phyloP scores from a whole-genome alignment of 306 rosid genomes.

The Cucumis hystrix region DNA sequence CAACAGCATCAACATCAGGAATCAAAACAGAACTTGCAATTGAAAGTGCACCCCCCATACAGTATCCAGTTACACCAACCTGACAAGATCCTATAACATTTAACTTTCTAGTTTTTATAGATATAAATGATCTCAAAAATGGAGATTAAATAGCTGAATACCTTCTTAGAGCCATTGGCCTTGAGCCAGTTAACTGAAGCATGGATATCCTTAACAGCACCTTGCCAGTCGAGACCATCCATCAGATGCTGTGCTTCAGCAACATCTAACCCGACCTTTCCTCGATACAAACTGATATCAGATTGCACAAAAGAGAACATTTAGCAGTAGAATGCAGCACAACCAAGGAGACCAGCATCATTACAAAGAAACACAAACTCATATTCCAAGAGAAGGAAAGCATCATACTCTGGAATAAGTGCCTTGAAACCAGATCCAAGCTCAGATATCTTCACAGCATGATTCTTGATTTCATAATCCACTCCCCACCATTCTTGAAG shows the following conservation, averaged over 20 bases:
- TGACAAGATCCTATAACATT: conserved; percentile 5
- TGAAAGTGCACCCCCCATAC: conserved; percentile 98
- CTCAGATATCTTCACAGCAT: conserved; percentile 61
- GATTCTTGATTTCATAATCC: conserved; percentile 71
- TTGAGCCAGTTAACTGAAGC: conserved; percentile 93
- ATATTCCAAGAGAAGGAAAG: neutral
- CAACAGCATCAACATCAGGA: conserved; percentile 72
- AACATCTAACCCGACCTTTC: conserved; percentile 80
- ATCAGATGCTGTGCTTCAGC: conserved; percentile 92
- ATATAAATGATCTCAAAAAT: neutral
- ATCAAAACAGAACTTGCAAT: conserved; percentile 91
- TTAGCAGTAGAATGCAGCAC: neutral
- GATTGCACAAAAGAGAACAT: neutral
- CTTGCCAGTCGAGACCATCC: conserved; percentile 93
- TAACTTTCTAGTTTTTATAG: neutral
- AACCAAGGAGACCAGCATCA: neutral
- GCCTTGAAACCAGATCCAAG: conserved; percentile 72
- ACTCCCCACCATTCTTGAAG: conserved; percentile 97
- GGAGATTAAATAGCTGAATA: neutral
- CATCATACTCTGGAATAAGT: conserved; percentile 81
- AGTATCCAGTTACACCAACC: conserved; percentile 95
- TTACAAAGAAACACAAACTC: neutral
- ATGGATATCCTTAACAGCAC: conserved; percentile 71
- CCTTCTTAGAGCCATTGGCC: conserved; percentile 88
- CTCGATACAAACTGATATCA: conserved; percentile 43